These are phyloP conservation scores for Capsicum pubescens DNA, from an alignment of 257 asterid species.

Conservation along the genomic window DNA sequence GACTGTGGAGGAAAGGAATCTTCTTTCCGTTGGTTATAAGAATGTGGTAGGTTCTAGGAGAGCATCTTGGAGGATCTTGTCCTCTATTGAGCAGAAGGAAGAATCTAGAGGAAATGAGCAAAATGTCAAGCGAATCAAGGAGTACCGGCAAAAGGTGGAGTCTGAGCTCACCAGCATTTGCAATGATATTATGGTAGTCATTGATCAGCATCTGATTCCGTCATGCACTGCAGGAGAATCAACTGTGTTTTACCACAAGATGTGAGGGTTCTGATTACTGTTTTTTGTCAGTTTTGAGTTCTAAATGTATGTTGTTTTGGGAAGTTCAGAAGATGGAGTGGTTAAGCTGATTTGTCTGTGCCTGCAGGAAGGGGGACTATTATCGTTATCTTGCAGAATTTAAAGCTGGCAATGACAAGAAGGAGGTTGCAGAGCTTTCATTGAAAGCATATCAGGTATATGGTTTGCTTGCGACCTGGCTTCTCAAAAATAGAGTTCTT, in stretches of 20 bases:
- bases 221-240: slow-evolving; percentile 78
- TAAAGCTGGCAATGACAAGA: slow-evolving; percentile 59
- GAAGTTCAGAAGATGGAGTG: not conserved
- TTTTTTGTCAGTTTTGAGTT: not conserved
- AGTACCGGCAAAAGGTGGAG: slow-evolving; percentile 83
- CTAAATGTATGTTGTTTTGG: not conserved
- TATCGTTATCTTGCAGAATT: slow-evolving; percentile 73
- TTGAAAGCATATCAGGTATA: slow-evolving; percentile 70
- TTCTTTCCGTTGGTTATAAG: slow-evolving; percentile 91
- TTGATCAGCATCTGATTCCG: slow-evolving; percentile 91
- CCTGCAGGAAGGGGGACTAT: slow-evolving; percentile 71
- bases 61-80: slow-evolving; percentile 93
- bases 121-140: slow-evolving; percentile 82
- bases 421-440: slow-evolving; percentile 67
- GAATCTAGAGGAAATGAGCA: slow-evolving; percentile 83
- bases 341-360: slow-evolving; percentile 33
- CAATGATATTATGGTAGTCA: slow-evolving; percentile 69
- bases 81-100: slow-evolving; percentile 91
- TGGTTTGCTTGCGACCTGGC: not conserved
- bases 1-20: slow-evolving; percentile 85
- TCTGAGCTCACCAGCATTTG: slow-evolving; percentile 72
- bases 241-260: slow-evolving; percentile 81
- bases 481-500: not conserved
- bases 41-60: slow-evolving; percentile 85
- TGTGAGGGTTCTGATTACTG: slow-evolving; percentile 49